Evolutionary conservation across 2,329 filamentous ascomycete species (phyloP).

Genomic region (Fusarium albidum): DNA sequence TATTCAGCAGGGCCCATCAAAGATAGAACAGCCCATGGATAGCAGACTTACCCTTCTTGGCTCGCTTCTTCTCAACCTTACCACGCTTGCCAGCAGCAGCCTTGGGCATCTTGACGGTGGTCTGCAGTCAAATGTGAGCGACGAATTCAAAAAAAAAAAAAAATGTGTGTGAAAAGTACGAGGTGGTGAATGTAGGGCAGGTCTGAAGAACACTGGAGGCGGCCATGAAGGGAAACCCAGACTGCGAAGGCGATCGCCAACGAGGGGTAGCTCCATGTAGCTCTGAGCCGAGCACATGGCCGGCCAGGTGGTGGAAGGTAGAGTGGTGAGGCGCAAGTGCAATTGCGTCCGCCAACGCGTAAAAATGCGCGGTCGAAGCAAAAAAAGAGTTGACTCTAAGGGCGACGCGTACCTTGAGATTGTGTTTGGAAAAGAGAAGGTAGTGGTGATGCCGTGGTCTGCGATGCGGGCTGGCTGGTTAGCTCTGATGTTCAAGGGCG

Average conservation of each 20-base stretch:
- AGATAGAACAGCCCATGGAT: background rate
- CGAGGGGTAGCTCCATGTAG: slow-evolving; percentile 38
- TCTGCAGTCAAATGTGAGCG: slow-evolving; percentile 41
- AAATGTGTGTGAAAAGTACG: background rate
- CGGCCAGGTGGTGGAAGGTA: slow-evolving; percentile 13
- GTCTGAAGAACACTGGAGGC: background rate
- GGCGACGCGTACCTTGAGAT: slow-evolving; percentile 34
- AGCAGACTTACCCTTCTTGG: slow-evolving; percentile 66
- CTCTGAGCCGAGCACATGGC: slow-evolving; percentile 25
- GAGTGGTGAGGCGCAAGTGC: slow-evolving; percentile 40
- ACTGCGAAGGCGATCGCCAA: slow-evolving; percentile 1
- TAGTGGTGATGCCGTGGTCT: slow-evolving; percentile 39
- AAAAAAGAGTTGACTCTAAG: slow-evolving; percentile 22
- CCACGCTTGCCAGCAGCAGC: slow-evolving; percentile 60
- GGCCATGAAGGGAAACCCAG: background rate
- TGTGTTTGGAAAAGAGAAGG: slow-evolving; percentile 19
- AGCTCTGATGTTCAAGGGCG: slow-evolving; percentile 30
- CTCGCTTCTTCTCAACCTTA: slow-evolving; percentile 64
- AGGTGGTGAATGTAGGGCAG: background rate
- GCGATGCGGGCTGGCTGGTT: slow-evolving; percentile 41
- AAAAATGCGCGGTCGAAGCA: slow-evolving; percentile 22
- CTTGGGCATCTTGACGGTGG: slow-evolving; percentile 64
- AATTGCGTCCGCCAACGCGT: slow-evolving; percentile 38
- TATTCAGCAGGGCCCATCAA: background rate
- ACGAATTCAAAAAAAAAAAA: background rate